Evolutionary conservation across 768 basidiomycete genomes (phyloP), one percentile per base, ranked within the genome.

Genomic region (Suillus placidus): DNA sequence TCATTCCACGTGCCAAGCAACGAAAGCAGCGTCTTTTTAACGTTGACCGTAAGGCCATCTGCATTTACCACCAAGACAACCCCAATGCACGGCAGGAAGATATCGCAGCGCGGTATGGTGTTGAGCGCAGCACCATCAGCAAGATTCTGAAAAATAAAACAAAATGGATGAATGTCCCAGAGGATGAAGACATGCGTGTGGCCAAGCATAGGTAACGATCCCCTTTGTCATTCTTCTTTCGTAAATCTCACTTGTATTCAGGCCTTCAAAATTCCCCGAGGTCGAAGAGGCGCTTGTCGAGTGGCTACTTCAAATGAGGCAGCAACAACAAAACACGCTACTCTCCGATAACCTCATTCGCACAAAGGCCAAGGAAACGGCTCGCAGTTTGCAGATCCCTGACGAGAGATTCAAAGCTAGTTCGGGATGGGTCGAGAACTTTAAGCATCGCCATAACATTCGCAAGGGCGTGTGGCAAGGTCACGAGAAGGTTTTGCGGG

Each of bases 101-200:
- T 73, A 93, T 96, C 70, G 94, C 90, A 6, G 80, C 80, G 13
- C 78, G 80, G 38, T 95, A 90, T 74, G 85, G 86, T 60, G 90
- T 95, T 66, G 94, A 96, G 73, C 88, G 94, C 61, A 95, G 93
- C 79, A 96, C 94, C n/a, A 90, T 96, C 76, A 92, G 91, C 78
- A 95, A 96, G 79, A 95, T 94, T 68, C 83, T 95, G 69, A 95
- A 95, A 77, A 80, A 90, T 72, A 93, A 91, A 77, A 82, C 83
- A n/a, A 86, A 87, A 68, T 96, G 93, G 94, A 79, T 95, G 73
- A 87, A 84, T 69, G 82, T 91, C 47, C 82, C 84, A 16, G 84
- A 84, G 63, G 84, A 87, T 71, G 85, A 85, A 65, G 83, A 81
- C 65, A 80, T 85, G 66, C 82, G 83, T 61, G 81, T 87, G 65